These are phyloP conservation scores for Phialemoniopsis sp. DNA, from an alignment of 2,329 filamentous ascomycete genomes.

Conservation along the genomic window DNA sequence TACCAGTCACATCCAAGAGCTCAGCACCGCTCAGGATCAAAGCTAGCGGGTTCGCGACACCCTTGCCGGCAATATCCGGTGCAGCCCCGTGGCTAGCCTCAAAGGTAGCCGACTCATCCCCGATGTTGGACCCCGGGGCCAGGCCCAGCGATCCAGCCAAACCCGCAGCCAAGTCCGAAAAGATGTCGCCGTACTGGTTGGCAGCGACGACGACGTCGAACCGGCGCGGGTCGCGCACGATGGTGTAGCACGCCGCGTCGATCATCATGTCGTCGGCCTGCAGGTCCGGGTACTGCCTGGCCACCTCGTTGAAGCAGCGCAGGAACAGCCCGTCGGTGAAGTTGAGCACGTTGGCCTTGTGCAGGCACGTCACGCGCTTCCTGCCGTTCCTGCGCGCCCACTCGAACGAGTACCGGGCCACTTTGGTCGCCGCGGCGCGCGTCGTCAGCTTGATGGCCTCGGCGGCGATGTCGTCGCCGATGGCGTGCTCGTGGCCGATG, in stretches of 20 bases:
- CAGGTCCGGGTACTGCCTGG: constrained; percentile 74
- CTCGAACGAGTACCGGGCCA: too few species aligned
- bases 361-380: constrained; percentile 98
- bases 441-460: constrained; percentile 99
- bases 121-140: constrained; percentile 92
- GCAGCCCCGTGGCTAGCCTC: constrained; percentile 97
- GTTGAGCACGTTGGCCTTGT: constrained; percentile 96
- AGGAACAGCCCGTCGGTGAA: constrained; percentile 94
- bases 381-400: too few species aligned
- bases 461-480: constrained; percentile 76
- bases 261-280: constrained; percentile 99
- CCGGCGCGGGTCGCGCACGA: constrained; percentile 89
- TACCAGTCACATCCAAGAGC: constrained; percentile 93
- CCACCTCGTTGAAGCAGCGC: constrained; percentile 69
- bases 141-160: constrained; percentile 89
- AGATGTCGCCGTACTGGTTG: constrained; percentile 95
- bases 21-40: constrained; percentile 86
- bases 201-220: constrained; percentile 98
- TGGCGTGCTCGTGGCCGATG: constrained; percentile 93
- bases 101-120: constrained; percentile 89
- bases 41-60: constrained; percentile 94
- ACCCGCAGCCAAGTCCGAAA: constrained; percentile 91
- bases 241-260: too few species aligned
- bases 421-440: too few species aligned
- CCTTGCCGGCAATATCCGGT: constrained; percentile 89